Percentiles rank a stretch among this genome's conserved stretches.
phyloP scores from a whole-genome alignment of 2,329 filamentous ascomycete species.

The Cladophialophora carrionii region DNA sequence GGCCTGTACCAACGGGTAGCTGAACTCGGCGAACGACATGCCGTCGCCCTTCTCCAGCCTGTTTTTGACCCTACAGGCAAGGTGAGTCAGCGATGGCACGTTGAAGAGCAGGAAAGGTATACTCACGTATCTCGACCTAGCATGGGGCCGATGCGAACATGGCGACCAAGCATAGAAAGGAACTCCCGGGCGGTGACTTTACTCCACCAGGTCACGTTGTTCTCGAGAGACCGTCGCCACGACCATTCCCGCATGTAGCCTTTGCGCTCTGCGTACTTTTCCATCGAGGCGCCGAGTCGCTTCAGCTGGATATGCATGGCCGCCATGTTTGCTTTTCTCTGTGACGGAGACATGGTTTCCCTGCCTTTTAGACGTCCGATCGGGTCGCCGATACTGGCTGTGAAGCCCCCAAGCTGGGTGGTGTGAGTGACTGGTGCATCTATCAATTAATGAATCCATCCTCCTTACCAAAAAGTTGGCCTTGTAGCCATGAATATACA shows the following conservation, averaged over 20 bases:
- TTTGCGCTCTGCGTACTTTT: constrained; percentile 65
- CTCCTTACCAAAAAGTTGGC: constrained; percentile 49
- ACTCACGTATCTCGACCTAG: constrained; percentile 81
- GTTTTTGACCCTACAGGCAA: constrained; percentile 65
- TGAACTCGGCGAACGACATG: constrained; percentile 92
- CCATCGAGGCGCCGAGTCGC: constrained; percentile 74
- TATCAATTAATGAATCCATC: not conserved
- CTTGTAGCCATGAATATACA: constrained; percentile 53
- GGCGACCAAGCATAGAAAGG: constrained; percentile 70
- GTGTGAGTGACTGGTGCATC: constrained; percentile 32
- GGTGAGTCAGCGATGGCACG: not conserved
- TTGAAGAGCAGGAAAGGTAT: not conserved
- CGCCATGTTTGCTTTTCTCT: constrained; percentile 52
- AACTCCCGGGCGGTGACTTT: constrained; percentile 73
- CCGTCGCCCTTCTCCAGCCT: constrained; percentile 84
- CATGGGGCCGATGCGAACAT: constrained; percentile 81
- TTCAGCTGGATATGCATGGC: constrained; percentile 56
- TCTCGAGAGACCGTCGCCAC: constrained; percentile 69
- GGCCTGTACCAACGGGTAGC: constrained; percentile 88
- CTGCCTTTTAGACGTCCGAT: constrained; percentile 50
- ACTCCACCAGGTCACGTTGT: constrained; percentile 85
- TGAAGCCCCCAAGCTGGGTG: constrained; percentile 52
- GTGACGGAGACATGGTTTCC: constrained; percentile 43
- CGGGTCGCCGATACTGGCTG: constrained; percentile 53
- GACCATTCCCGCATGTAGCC: constrained; percentile 66